Base-by-base conservation (phyloP, 257 asterid species). In the Lithospermum erythrorhizon region DNA sequence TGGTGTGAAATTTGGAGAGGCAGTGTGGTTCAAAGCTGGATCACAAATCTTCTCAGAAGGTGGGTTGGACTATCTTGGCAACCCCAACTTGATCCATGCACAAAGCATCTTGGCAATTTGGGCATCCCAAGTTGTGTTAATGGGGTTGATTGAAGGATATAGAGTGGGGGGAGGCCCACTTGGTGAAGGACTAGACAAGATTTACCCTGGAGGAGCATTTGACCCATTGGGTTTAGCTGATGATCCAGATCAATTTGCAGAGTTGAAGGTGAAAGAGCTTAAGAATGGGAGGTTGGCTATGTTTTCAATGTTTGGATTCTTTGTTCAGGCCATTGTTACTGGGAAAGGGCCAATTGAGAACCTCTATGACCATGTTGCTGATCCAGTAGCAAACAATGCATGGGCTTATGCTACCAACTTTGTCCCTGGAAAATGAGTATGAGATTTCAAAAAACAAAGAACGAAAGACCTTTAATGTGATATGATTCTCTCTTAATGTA, bases 11-110 rank as follows among this genome's bases (percentile, higher is more conserved):
- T 87, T 90, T 23, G 97, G 95, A 0, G 95, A 89, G 63, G 93
- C 94, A 0, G 90, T 89, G 2, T 87, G 95, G 95, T 89, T 90
- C 83, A 90, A 90, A 74, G 97, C 95, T 3, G 95, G 97, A 14
- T 51, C 97, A 1, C 97, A 89, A 14, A 89, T 89, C 77, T 89
- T 89, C 72, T 81, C 95, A 0, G 95, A 87, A 66, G 97, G 97
- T 9, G 97, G 97, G 9, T 82, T 89, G 0, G 88, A 87, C 76
- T 89, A 89, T 51, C 65, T 89, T 30, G 97, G 95, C 45, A 90
- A 87, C 89, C 97, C 97, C 0, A 90, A 83, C 76, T 75, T 90
- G 11, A 49, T 87, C 72, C 97, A 90, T 0, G 97, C 97, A 6
- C 97, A 87, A 54, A 87, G 95, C 79, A 90, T 90, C 67, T 67